Evolutionary conservation across 805 yeast species (phyloP).

Genomic region (Tetrapisispora nanseiensis): DNA sequence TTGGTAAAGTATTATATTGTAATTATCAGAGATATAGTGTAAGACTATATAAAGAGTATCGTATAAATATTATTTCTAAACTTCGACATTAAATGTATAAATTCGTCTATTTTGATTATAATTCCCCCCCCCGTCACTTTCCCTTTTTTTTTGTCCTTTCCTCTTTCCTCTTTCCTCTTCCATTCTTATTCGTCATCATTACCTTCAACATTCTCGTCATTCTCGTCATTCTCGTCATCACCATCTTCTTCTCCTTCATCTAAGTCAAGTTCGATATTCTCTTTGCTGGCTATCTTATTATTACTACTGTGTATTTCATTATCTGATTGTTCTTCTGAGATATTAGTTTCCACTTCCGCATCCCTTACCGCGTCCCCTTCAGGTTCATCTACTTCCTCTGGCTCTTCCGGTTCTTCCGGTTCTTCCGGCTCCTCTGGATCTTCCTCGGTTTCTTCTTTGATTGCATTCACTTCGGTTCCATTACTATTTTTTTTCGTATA

Average conservation of each 20-base stretch:
- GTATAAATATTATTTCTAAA: too few species aligned
- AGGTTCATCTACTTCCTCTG: conserved; percentile 11
- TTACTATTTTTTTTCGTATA: conserved; percentile 27
- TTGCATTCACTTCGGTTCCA: conserved; percentile 11
- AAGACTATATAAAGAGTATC: too few species aligned
- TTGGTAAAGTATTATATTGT: too few species aligned
- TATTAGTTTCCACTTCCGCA: too few species aligned
- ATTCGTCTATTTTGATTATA: too few species aligned
- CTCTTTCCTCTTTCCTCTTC: neutral
- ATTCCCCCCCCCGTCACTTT: too few species aligned
- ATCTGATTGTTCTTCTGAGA: conserved; percentile 5
- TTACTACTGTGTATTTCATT: conserved; percentile 4
- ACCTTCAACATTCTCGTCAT: neutral
- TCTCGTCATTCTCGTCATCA: neutral
- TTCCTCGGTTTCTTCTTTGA: conserved; percentile 4
- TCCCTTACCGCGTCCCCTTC: too few species aligned
- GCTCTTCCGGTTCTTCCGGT: neutral
- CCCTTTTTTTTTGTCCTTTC: neutral
- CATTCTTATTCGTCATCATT: neutral
- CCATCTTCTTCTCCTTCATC: conserved; percentile 14
- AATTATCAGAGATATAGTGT: too few species aligned
- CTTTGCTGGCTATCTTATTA: conserved; percentile 3
- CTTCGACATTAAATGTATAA: too few species aligned
- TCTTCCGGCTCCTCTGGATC: conserved; percentile 5
- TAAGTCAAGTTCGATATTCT: conserved; percentile 11